phyloP scores from a whole-genome alignment of 768 basidiomycete species.

The Auricularia sp. region DNA sequence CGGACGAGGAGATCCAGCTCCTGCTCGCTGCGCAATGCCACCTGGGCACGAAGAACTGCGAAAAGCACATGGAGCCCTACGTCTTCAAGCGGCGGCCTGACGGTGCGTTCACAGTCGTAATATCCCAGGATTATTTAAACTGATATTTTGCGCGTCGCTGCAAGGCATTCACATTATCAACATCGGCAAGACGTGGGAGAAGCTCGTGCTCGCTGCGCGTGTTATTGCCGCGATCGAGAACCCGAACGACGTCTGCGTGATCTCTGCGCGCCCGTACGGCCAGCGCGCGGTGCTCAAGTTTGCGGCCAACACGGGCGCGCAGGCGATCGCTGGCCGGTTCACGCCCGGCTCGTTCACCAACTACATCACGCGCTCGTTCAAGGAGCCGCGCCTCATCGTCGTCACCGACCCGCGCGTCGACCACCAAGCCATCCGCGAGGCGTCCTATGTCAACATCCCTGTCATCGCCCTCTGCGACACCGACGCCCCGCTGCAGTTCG shows the following conservation, averaged over 20 bases:
- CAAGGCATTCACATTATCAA: constrained; percentile 92
- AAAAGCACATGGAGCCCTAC: constrained; percentile 97
- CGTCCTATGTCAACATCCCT: constrained; percentile 99
- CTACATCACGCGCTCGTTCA: constrained; percentile 99
- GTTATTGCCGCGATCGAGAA: constrained; percentile 96
- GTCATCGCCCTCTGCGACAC: constrained; percentile 99
- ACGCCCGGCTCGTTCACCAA: constrained; percentile 99
- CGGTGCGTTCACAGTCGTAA: constrained; percentile 44
- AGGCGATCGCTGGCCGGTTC: constrained; percentile 98
- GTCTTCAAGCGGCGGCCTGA: constrained; percentile 95
- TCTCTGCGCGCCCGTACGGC: constrained; percentile 96
- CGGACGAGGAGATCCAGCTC: constrained; percentile 95
- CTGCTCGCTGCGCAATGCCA: constrained; percentile 93
- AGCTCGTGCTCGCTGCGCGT: constrained; percentile 95
- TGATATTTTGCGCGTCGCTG: constrained; percentile 6
- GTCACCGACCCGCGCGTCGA: constrained; percentile 99
- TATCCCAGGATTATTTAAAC: background rate
- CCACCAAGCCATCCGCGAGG: constrained; percentile 99
- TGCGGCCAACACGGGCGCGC: constrained; percentile 94
- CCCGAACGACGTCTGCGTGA: constrained; percentile 95
- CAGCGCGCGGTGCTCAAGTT: constrained; percentile 99
- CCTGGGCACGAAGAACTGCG: constrained; percentile 98
- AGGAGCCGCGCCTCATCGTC: constrained; percentile 96
- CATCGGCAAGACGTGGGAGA: constrained; percentile 99
- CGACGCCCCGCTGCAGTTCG: constrained; percentile 93